Conservation (phyloP, 805 yeast species). For the Pichia heedii region DNA sequence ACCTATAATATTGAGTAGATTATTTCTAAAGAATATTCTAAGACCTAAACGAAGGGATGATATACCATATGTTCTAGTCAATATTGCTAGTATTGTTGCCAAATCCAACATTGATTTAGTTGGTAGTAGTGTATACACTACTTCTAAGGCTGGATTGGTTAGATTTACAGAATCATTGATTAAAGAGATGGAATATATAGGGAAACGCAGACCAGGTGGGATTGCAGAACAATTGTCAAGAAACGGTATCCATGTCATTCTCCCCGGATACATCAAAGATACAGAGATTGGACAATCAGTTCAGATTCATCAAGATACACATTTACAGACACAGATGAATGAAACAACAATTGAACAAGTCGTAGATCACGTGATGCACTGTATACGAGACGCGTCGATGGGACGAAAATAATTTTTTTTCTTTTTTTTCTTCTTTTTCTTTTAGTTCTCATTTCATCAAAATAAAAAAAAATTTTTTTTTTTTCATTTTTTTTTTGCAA, state of each 20-base stretch:
- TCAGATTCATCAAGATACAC: conserved; percentile 4
- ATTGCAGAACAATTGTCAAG: neutral
- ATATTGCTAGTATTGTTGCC: neutral
- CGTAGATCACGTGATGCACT: no score
- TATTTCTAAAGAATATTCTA: conserved; percentile 33
- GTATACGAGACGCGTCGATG: no score
- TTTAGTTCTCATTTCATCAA: no score
- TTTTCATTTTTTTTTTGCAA: conserved; percentile 1
- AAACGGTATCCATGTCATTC: conserved; percentile 44
- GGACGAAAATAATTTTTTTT: no score
- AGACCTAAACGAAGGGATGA: neutral
- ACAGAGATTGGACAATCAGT: conserved; percentile 55
- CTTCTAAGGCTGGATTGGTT: conserved; percentile 61
- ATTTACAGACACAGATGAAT: no score
- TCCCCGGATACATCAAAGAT: conserved; percentile 58
- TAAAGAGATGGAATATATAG: neutral
- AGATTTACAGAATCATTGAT: conserved; percentile 47
- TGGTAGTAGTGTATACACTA: conserved; percentile 61
- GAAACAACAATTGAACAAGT: no score
- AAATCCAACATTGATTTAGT: conserved; percentile 27
- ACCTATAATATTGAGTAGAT: conserved; percentile 50
- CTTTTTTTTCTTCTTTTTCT: no score
- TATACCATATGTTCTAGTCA: neutral
- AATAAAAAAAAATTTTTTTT: conserved; percentile 4
- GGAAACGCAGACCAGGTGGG: neutral